Conservation (phyloP, 805 yeast species). For the Starmerella bacillaris region DNA sequence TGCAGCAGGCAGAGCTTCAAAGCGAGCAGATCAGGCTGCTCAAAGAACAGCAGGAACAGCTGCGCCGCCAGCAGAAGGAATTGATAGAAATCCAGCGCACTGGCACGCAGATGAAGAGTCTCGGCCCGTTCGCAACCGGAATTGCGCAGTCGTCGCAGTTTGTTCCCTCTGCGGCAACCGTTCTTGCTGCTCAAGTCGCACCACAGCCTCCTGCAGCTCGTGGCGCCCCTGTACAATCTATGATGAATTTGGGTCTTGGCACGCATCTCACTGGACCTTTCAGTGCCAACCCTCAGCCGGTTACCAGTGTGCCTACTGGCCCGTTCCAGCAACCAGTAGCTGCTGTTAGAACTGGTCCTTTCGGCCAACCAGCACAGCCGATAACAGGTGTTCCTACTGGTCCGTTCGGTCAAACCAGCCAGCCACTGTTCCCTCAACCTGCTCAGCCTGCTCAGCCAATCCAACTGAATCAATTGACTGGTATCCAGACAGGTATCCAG, state of each 20-base stretch:
- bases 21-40: slow-evolving; percentile 18
- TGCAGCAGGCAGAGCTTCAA: slow-evolving; percentile 20
- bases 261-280: slow-evolving; percentile 4
- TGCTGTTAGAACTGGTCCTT: slow-evolving; percentile 4
- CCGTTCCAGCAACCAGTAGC: slow-evolving; percentile 6
- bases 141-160: slow-evolving; percentile 22
- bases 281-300: slow-evolving; percentile 1
- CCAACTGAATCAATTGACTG: too few relatives aligned
- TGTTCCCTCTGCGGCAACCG: slow-evolving; percentile 17
- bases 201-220: slow-evolving; percentile 20
- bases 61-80: slow-evolving; percentile 18
- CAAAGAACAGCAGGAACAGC: slow-evolving; percentile 19
- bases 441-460: too few relatives aligned
- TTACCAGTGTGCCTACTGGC: slow-evolving; percentile 5
- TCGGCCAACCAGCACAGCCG: slow-evolving; percentile 9
- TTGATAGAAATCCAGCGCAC: slow-evolving; percentile 20
- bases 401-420: too few relatives aligned
- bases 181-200: slow-evolving; percentile 10
- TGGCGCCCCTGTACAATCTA: slow-evolving; percentile 14
- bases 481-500: too few relatives aligned
- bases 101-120: slow-evolving; percentile 16
- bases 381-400: slow-evolving; percentile 8
- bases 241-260: too few relatives aligned
- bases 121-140: slow-evolving; percentile 27
- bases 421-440: too few relatives aligned